Percentiles rank a stretch among this genome's conserved stretches.
Evolutionary conservation across 805 yeast genomes (phyloP).

Genomic region (Dipodascus geniculatus): DNA sequence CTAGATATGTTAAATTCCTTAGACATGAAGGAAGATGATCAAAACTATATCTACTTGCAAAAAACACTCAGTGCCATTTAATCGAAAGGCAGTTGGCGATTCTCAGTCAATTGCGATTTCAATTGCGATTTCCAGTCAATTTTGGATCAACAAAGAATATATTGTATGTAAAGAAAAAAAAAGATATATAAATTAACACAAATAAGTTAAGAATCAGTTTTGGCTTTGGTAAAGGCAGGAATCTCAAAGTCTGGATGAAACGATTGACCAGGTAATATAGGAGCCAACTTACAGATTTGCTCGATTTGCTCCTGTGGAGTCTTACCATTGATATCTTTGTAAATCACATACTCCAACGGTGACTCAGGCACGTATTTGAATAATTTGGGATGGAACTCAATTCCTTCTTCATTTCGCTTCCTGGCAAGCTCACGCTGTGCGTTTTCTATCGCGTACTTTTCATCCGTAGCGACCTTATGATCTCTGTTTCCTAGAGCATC

Average conservation of each 20-base stretch:
- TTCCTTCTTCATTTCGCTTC: constrained; percentile 65
- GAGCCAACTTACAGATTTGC: constrained; percentile 54
- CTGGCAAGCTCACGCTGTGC: constrained; percentile 69
- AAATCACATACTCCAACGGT: constrained; percentile 51
- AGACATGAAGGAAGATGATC: not conserved
- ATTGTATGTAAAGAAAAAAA: not conserved
- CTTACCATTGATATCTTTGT: constrained; percentile 47
- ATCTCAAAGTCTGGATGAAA: constrained; percentile 52
- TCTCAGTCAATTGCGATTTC: too few species aligned
- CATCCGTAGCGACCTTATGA: constrained; percentile 77
- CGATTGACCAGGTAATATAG: constrained; percentile 73
- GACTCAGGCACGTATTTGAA: constrained; percentile 39
- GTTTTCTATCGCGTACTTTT: constrained; percentile 78
- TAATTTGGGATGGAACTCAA: constrained; percentile 67
- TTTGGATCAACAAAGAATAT: too few species aligned
- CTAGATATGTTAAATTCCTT: not conserved
- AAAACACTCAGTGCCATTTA: not conserved
- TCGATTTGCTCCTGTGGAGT: constrained; percentile 43
- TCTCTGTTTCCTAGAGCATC: constrained; percentile 70
- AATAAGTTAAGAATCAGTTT: not conserved
- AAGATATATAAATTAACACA: not conserved
- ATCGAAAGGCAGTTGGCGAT: too few species aligned
- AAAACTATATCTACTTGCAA: not conserved
- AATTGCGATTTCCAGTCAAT: too few species aligned
- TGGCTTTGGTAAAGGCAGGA: constrained; percentile 51